Evolutionary conservation across 164 flowering plant genomes (phyloP).

Genomic region (Protea cynaroides): DNA sequence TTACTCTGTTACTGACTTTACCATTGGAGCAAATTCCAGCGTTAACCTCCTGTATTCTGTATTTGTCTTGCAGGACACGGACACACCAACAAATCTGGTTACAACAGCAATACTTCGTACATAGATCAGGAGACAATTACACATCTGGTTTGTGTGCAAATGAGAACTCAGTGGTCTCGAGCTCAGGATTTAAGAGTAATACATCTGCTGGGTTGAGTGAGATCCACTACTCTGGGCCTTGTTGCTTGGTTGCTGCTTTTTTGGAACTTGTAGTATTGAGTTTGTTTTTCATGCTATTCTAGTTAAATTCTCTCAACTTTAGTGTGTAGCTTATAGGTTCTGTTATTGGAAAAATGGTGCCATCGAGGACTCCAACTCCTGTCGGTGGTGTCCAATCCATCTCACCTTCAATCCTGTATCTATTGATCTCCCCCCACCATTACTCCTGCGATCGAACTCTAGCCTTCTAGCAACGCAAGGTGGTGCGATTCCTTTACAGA

Average conservation of each 20-base stretch:
- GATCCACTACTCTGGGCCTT: background rate
- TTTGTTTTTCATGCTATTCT: slow-evolving; percentile 6
- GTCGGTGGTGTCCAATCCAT: slow-evolving; percentile 36
- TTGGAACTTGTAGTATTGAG: slow-evolving; percentile 1
- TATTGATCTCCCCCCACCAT: too few relatives aligned
- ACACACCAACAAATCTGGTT: too few relatives aligned
- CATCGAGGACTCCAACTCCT: slow-evolving; percentile 41
- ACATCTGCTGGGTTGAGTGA: slow-evolving; percentile 12
- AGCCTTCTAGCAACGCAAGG: slow-evolving; percentile 64
- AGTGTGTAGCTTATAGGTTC: background rate
- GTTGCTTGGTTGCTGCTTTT: slow-evolving; percentile 14
- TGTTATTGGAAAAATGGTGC: slow-evolving; percentile 26
- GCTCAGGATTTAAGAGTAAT: slow-evolving; percentile 12
- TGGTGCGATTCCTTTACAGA: slow-evolving; percentile 47
- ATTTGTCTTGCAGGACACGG: too few relatives aligned
- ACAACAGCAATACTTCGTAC: too few relatives aligned
- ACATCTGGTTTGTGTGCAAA: too few relatives aligned
- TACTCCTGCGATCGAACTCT: slow-evolving; percentile 37
- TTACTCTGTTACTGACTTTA: too few relatives aligned
- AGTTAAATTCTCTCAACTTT: slow-evolving; percentile 3
- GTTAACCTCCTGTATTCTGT: too few relatives aligned
- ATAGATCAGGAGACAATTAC: too few relatives aligned
- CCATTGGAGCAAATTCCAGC: too few relatives aligned
- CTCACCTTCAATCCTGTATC: too few relatives aligned
- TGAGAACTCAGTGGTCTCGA: slow-evolving; percentile 12